Percentiles rank a stretch among this genome's conserved stretches.
Evolutionary conservation across 768 basidiomycete species (phyloP).

Genomic region (Peribolospora baueri): DNA sequence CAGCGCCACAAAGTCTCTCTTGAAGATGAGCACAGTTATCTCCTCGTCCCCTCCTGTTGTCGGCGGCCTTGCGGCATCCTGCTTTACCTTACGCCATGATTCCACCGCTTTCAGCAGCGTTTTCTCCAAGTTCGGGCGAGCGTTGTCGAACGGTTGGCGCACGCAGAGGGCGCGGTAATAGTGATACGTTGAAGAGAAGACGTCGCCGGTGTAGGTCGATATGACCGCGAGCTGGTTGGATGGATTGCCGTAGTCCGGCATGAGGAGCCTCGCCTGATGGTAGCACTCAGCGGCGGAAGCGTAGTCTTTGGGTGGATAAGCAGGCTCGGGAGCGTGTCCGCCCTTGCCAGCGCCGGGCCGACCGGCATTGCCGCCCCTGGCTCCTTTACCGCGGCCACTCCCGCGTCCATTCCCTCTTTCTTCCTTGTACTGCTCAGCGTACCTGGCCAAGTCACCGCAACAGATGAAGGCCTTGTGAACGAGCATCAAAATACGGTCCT

Average conservation of each 20-base stretch:
- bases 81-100: not conserved
- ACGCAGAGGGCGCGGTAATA: constrained; percentile 85
- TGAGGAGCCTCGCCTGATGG: constrained; percentile 53
- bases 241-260: constrained; percentile 68
- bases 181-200: constrained; percentile 53
- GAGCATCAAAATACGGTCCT: constrained; percentile 41
- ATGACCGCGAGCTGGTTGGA: constrained; percentile 92
- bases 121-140: constrained; percentile 55
- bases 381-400: constrained; percentile 21
- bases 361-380: not conserved
- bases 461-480: constrained; percentile 72
- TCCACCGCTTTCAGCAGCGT: constrained; percentile 37
- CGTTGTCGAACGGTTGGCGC: constrained; percentile 59
- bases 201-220: constrained; percentile 56
- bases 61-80: constrained; percentile 17
- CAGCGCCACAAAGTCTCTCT: constrained; percentile 46
- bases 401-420: constrained; percentile 4
- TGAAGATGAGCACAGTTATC: constrained; percentile 33
- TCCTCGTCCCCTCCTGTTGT: not conserved
- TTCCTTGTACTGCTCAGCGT: constrained; percentile 59
- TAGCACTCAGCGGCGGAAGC: constrained; percentile 56
- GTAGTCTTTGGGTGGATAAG: constrained; percentile 38
- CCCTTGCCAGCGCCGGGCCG: constrained; percentile 26
- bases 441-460: constrained; percentile 80
- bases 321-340: constrained; percentile 20